A percentile compares a stretch with the other conserved stretches of the same genome.
phyloP scores from a whole-genome alignment of 306 rosid species.

The Castanea mollissima region DNA sequence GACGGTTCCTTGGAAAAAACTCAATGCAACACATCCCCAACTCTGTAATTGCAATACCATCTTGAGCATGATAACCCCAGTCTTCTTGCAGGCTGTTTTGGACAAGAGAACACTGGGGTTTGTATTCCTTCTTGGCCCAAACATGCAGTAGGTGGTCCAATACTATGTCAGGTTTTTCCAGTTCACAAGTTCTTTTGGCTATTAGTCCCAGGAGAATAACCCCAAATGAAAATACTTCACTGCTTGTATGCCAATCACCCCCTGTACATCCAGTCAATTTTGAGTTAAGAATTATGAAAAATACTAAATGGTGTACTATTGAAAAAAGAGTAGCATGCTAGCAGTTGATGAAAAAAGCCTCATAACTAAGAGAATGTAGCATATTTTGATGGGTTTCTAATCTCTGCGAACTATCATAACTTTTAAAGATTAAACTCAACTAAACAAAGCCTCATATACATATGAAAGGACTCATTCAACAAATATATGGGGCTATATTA shows the following conservation, averaged over 20 bases:
- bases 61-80: conserved; percentile 47
- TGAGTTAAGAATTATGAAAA: too few species aligned
- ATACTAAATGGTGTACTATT: neutral
- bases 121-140: conserved; percentile 68
- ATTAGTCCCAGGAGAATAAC: conserved; percentile 50
- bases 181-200: conserved; percentile 37
- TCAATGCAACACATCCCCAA: conserved; percentile 51
- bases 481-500: too few species aligned
- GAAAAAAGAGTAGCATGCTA: too few species aligned
- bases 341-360: too few species aligned
- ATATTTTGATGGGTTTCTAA: too few species aligned
- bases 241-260: conserved; percentile 39
- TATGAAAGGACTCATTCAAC: too few species aligned
- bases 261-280: conserved; percentile 14
- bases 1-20: conserved; percentile 39
- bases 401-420: too few species aligned
- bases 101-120: conserved; percentile 52
- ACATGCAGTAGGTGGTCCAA: conserved; percentile 32
- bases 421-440: too few species aligned
- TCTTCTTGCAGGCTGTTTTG: conserved; percentile 46
- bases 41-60: conserved; percentile 44
- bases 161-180: conserved; percentile 1
- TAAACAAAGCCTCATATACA: too few species aligned
- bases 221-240: conserved; percentile 56
- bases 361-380: too few species aligned